Conservation (phyloP, 2,329 filamentous ascomycete genomes). For the Aspergillus neoniger region DNA sequence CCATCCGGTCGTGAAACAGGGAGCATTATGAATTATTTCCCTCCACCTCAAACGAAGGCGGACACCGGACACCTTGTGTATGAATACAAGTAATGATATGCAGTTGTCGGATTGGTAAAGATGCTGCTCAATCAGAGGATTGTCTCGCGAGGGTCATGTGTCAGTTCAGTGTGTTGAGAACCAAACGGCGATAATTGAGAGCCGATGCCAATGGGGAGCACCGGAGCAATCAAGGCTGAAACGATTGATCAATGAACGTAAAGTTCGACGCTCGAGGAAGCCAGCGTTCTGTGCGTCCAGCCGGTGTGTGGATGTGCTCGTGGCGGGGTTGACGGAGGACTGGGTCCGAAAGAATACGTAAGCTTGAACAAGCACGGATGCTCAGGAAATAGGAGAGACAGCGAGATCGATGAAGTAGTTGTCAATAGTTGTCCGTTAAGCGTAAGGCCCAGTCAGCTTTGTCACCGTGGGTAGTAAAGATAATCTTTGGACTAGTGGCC, state of each 20-base stretch:
- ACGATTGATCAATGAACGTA: slow-evolving; percentile 1
- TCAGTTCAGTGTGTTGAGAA: slow-evolving; percentile 5
- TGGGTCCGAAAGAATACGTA: slow-evolving; percentile 22
- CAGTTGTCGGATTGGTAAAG: slow-evolving; percentile 13
- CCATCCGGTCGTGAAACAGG: slow-evolving; percentile 74
- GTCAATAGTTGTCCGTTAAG: slow-evolving; percentile 15
- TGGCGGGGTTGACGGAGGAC: slow-evolving; percentile 21
- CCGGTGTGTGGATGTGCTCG: slow-evolving; percentile 17
- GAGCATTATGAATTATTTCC: slow-evolving; percentile 85
- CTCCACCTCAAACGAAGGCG: slow-evolving; percentile 24
- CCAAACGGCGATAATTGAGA: not conserved
- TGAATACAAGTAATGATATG: slow-evolving; percentile 2
- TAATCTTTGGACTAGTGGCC: slow-evolving; percentile 17
- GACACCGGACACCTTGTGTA: slow-evolving; percentile 10
- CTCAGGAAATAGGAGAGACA: slow-evolving; percentile 4
- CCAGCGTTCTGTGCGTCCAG: slow-evolving; percentile 13
- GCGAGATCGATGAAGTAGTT: slow-evolving; percentile 15
- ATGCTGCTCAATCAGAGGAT: slow-evolving; percentile 23
- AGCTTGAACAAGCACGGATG: slow-evolving; percentile 19
- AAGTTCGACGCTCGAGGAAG: slow-evolving; percentile 6
- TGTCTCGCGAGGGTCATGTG: slow-evolving; percentile 29
- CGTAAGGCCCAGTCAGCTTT: slow-evolving; percentile 13
- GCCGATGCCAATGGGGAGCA: not conserved
- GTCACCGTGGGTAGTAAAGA: slow-evolving; percentile 11
- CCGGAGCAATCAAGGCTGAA: not conserved